Percentiles rank a stretch among this genome's conserved stretches.
phyloP scores from a whole-genome alignment of 2,329 filamentous ascomycete genomes.

The Aureobasidium sp. region DNA sequence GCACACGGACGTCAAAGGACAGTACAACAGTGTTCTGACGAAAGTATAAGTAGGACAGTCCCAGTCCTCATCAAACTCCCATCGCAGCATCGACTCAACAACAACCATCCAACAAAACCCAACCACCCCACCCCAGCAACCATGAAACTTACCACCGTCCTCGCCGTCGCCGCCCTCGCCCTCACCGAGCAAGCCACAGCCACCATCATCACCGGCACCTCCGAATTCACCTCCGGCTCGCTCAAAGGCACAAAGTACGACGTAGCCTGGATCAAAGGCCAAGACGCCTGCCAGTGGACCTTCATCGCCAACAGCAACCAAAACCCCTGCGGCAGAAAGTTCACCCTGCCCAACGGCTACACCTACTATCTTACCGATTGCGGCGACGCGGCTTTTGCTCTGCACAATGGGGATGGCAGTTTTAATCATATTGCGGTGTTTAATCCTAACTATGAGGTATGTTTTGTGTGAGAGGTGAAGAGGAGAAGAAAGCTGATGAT shows the following conservation, averaged over 20 bases:
- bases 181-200: background rate
- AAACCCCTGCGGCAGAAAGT: background rate
- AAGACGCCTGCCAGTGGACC: slow-evolving; percentile 1
- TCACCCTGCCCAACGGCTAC: background rate
- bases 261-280: background rate
- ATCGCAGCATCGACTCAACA: background rate
- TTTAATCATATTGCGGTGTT: background rate
- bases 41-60: background rate
- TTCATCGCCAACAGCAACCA: background rate
- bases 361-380: background rate
- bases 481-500: background rate
- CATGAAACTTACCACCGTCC: background rate
- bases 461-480: background rate
- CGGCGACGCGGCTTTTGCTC: background rate
- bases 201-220: background rate
- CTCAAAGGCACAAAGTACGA: background rate
- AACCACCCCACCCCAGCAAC: background rate
- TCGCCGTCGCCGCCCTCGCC: background rate
- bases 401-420: background rate
- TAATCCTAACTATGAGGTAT: background rate
- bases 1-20: background rate
- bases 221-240: background rate
- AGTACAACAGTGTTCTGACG: background rate
- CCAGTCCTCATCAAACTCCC: background rate
- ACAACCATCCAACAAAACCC: background rate